phyloP scores from a whole-genome alignment of 2,329 filamentous ascomycete genomes.

The Cryphonectria parasitica region DNA sequence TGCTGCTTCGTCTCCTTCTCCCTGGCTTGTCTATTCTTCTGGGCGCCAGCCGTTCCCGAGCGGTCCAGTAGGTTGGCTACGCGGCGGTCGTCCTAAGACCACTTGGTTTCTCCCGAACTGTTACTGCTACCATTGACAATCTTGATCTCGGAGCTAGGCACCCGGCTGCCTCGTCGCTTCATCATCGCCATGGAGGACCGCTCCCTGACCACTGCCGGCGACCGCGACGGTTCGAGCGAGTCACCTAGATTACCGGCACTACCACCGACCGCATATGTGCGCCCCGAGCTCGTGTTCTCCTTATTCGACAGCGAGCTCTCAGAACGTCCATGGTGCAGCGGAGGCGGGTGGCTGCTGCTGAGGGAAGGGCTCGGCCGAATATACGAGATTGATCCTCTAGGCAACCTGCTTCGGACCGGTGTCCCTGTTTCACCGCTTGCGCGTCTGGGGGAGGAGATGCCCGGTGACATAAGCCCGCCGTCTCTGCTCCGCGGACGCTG shows the following conservation, averaged over 20 bases:
- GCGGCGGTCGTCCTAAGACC: conserved; percentile 27
- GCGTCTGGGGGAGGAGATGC: conserved; percentile 21
- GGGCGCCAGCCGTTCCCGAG: background rate
- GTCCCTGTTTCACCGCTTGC: conserved; percentile 20
- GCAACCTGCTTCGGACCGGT: conserved; percentile 35
- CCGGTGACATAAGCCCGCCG: conserved; percentile 22
- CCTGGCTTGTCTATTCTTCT: background rate
- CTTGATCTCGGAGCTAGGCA: conserved; percentile 28
- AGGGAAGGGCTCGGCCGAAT: conserved; percentile 35
- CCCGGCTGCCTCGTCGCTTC: conserved; percentile 27
- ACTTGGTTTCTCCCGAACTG: conserved; percentile 27
- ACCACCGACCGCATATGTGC: conserved; percentile 26
- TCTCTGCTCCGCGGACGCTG: conserved; percentile 28
- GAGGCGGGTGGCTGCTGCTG: conserved; percentile 27
- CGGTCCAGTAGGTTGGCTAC: conserved; percentile 5
- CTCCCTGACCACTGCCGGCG: conserved; percentile 26
- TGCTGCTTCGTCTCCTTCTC: background rate
- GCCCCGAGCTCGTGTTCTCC: conserved; percentile 31
- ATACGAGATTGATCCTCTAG: conserved; percentile 36
- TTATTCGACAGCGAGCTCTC: conserved; percentile 36
- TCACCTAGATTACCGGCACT: conserved; percentile 20
- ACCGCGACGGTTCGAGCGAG: conserved; percentile 20
- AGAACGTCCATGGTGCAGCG: conserved; percentile 30
- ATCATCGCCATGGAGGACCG: conserved; percentile 22
- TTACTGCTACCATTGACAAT: conserved; percentile 20